Evolutionary conservation across 1,284 basidiomycete species (phyloP), one percentile per base, ranked within the genome.

Genomic region (Trametes sp.): DNA sequence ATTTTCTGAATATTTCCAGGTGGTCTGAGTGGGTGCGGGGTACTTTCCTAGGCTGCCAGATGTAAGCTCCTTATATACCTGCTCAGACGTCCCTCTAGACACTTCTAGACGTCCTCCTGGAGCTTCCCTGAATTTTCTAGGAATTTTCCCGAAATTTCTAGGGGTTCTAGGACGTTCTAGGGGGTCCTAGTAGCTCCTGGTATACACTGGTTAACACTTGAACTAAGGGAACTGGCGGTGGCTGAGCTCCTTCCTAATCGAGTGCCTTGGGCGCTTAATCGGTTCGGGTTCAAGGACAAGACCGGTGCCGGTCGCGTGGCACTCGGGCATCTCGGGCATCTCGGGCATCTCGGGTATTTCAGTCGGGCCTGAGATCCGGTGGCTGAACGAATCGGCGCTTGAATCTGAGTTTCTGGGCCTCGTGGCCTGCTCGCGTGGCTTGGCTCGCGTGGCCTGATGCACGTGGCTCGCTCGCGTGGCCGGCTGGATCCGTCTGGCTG

Each of bases 291-390:
- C n/a, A n/a, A n/a, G n/a, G n/a, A n/a, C n/a, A n/a, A n/a, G n/a
- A n/a, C n/a, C n/a, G n/a, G n/a, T n/a, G n/a, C n/a, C n/a, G n/a
- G n/a, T n/a, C n/a, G n/a, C n/a, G n/a, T n/a, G n/a, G n/a, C n/a
- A n/a, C 45, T 46, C 45, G 45, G 45, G 45, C 24, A 28, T 46
- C 45, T 46, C 45, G 45, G 45, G 45, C n/a, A n/a, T n/a, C n/a
- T n/a, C n/a, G n/a, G n/a, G n/a, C n/a, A n/a, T n/a, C n/a, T n/a
- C n/a, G n/a, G n/a, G n/a, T n/a, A n/a, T n/a, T n/a, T n/a, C n/a
- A n/a, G n/a, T n/a, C n/a, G n/a, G n/a, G n/a, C n/a, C n/a, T n/a
- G n/a, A n/a, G n/a, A n/a, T n/a, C n/a, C n/a, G n/a, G n/a, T n/a
- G n/a, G n/a, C n/a, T n/a, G n/a, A n/a, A n/a, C n/a, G n/a, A n/a